Evolutionary conservation across 116 monocot genomes (phyloP).

Genomic region (Papilionanthe hybrid): DNA sequence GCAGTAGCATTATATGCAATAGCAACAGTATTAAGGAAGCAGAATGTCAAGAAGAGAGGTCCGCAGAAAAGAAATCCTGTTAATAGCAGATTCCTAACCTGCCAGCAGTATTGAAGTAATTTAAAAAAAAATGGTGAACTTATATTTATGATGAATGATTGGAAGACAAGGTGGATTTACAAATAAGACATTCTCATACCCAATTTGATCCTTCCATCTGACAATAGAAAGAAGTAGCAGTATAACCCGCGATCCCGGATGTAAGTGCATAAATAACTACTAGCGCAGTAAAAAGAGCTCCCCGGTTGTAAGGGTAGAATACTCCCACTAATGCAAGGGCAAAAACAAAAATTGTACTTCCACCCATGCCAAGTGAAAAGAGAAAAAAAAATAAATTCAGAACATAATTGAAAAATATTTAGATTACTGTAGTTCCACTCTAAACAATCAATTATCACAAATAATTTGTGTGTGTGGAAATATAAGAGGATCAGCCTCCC

Average conservation of each 20-base stretch:
- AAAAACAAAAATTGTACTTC: conserved; percentile 72
- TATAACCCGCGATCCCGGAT: conserved; percentile 81
- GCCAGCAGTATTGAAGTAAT: conserved; percentile 6
- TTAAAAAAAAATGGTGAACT: neutral
- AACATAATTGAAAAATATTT: neutral
- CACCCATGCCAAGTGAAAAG: conserved; percentile 1
- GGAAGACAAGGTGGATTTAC: neutral
- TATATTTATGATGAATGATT: neutral
- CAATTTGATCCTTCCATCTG: conserved; percentile 86
- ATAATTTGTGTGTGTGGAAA: neutral
- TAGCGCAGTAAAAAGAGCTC: conserved; percentile 79
- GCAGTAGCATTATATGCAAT: conserved; percentile 34
- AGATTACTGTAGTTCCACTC: neutral
- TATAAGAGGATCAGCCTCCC: too few relatives aligned
- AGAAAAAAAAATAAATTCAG: neutral
- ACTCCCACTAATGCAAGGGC: conserved; percentile 71
- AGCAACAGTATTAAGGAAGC: conserved; percentile 40
- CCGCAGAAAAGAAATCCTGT: conserved; percentile 36
- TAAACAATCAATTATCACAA: neutral
- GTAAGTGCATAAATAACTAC: conserved; percentile 89
- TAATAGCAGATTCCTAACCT: conserved; percentile 36
- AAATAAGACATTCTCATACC: conserved; percentile 29
- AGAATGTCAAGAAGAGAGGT: conserved; percentile 35
- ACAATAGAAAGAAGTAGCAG: conserved; percentile 72
- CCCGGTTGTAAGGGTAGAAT: conserved; percentile 82